Evolutionary conservation across 352 stramenopile genomes (phyloP), one percentile per base, ranked within the genome.

Genomic region (Plasmopara viticola): DNA sequence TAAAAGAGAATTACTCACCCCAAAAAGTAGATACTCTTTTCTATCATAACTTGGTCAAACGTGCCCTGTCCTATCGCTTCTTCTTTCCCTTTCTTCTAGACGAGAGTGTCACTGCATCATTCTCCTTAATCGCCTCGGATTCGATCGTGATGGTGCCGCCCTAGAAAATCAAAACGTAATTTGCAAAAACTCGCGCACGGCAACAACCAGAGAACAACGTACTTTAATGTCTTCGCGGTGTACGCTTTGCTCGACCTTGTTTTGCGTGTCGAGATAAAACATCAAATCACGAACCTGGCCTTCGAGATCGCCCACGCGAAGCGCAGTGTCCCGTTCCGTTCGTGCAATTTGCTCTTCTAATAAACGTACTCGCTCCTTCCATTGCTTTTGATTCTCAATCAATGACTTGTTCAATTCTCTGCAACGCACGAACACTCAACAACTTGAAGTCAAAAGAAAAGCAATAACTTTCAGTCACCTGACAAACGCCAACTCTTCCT

Each of bases 221-320:
- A 89, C 76, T 62, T 87, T 72, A 52, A 94, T 94, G 14, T 94
- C 84, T n/a, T 86, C 66, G 25, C 75, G 76, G 39, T 94, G 72
- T 25, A 60, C 50, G 54, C 82, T 93, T 38, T 89, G 71, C 49
- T 90, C 81, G 4, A 95, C 75, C 53, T 90, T 90, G 63, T 60
- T 90, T 53, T 94, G 86, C 30, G 84, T 93, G 52, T 95, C 86
- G 28, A 95, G 54, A 57, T 94, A 94, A 54, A 95, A 94, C 86
- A 95, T 95, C 8, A 95, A 53, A 58, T 95, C 86, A 25, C 81
- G 77, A 9, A 93, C 82, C 54, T 95, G 84, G n/a, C 68, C 69
- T 49, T 95, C 84, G 44, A 94, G 56, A 44, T 94, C 84, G 3
- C 70, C 80, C 20, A 94, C 57, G 2, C 79, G 84, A 8, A 71